Conservation (phyloP, 2,329 filamentous ascomycete genomes). For the Calonectria hongkongensis region DNA sequence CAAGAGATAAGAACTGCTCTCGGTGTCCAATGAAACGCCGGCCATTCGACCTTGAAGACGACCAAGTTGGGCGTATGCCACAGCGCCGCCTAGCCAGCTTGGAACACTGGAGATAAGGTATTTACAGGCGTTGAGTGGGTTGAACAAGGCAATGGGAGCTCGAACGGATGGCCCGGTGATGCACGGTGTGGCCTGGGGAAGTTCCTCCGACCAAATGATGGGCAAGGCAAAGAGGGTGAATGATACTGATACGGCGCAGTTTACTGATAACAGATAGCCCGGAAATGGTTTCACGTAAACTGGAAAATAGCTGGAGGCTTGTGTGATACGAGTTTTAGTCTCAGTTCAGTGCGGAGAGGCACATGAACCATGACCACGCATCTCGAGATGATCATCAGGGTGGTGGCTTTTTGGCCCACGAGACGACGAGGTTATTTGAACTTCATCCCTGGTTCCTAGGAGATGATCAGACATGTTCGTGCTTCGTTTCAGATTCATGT, state of each 20-base stretch:
- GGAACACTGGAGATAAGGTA: constrained; percentile 48
- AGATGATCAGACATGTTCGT: not conserved
- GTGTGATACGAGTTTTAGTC: constrained; percentile 28
- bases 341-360: constrained; percentile 21
- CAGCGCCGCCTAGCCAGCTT: constrained; percentile 39
- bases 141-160: constrained; percentile 36
- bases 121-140: constrained; percentile 39
- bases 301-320: constrained; percentile 28
- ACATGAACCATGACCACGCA: constrained; percentile 27
- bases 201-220: not conserved
- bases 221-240: not conserved
- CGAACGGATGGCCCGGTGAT: constrained; percentile 28
- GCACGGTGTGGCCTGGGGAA: constrained; percentile 45
- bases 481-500: not conserved
- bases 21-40: constrained; percentile 51
- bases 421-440: constrained; percentile 35
- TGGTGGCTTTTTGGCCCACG: constrained; percentile 10
- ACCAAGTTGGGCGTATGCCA: constrained; percentile 36
- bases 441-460: not conserved
- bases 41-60: constrained; percentile 42
- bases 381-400: constrained; percentile 23
- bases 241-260: constrained; percentile 18
- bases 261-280: constrained; percentile 30
- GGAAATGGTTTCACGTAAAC: constrained; percentile 41
- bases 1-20: constrained; percentile 55